Percentiles rank a stretch among this genome's conserved stretches.
Conservation (phyloP, 2,329 filamentous ascomycete species). For the Malbranchea zuffiana region DNA sequence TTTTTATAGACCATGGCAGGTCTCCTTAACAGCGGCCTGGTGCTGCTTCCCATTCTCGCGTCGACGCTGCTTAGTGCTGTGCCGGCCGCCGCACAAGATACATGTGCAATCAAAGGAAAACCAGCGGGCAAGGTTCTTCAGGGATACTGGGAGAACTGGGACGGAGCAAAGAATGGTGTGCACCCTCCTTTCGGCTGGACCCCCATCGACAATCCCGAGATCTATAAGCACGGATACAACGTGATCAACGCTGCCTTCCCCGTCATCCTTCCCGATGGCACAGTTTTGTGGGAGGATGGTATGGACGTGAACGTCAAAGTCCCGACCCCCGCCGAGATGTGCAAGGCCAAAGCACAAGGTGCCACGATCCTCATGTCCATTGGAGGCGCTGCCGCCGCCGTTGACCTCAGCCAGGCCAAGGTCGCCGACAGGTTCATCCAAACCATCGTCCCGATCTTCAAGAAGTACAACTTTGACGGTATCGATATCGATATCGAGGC, state of each 20-base stretch:
- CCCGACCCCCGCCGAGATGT: not conserved
- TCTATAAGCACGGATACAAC: not conserved
- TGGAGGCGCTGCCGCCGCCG: not conserved
- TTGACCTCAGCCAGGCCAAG: not conserved
- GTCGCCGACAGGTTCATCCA: not conserved
- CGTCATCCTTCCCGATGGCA: not conserved
- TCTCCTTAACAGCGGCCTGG: not conserved
- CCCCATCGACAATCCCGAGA: not conserved
- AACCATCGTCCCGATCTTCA: slow-evolving; percentile 2
- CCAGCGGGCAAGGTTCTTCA: slow-evolving; percentile 1
- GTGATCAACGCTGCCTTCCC: slow-evolving; percentile 1
- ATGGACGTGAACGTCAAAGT: slow-evolving; percentile 3
- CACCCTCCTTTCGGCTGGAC: slow-evolving; percentile 2
- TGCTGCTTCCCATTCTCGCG: too few species aligned
- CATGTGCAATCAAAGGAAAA: not conserved
- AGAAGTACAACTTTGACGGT: slow-evolving; percentile 1
- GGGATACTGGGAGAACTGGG: slow-evolving; percentile 3
- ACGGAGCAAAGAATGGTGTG: slow-evolving; percentile 1
- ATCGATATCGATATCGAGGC: slow-evolving; percentile 1
- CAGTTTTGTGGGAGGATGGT: not conserved
- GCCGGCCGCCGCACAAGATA: not conserved
- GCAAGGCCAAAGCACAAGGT: not conserved
- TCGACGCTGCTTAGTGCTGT: not conserved
- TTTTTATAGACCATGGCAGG: not conserved
- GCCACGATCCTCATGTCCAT: slow-evolving; percentile 2